These are phyloP conservation scores for Raffaelea arxii DNA, from an alignment of 2,329 filamentous ascomycete species.

Conservation along the genomic window DNA sequence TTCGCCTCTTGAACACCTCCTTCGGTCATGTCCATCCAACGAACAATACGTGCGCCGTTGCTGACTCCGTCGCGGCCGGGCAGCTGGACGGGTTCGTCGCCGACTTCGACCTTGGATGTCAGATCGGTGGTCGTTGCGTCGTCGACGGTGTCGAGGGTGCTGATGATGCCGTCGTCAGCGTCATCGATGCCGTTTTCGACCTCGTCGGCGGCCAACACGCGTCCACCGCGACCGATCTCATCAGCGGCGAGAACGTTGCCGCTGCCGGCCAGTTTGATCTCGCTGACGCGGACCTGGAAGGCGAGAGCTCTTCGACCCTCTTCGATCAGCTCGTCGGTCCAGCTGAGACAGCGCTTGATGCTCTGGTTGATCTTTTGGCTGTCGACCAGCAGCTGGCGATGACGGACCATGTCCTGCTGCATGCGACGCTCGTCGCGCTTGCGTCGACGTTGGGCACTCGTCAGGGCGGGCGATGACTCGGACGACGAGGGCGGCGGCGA, in stretches of 20 bases:
- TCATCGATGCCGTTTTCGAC: conserved; percentile 21
- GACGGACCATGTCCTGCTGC: conserved; percentile 76
- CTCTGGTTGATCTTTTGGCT: conserved; percentile 95
- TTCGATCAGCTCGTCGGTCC: conserved; percentile 83
- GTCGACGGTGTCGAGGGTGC: neutral
- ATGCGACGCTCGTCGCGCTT: conserved; percentile 72
- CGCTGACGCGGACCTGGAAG: conserved; percentile 68
- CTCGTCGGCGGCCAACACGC: conserved; percentile 19
- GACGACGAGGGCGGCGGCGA: conserved; percentile 18
- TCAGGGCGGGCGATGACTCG: conserved; percentile 28
- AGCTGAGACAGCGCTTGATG: conserved; percentile 77
- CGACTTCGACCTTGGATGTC: neutral
- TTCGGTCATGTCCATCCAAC: too few relatives aligned
- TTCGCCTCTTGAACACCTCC: neutral
- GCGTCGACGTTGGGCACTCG: conserved; percentile 37
- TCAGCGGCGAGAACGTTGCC: conserved; percentile 68
- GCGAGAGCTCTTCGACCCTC: conserved; percentile 82
- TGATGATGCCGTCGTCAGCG: conserved; percentile 13
- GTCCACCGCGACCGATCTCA: conserved; percentile 39
- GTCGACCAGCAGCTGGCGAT: conserved; percentile 79
- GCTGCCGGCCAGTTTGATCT: conserved; percentile 72
- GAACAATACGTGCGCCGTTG: too few relatives aligned
- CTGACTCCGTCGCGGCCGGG: too few relatives aligned
- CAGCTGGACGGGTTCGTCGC: too few relatives aligned
- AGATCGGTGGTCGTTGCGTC: neutral